Conservation (phyloP, 2,329 filamentous ascomycete species). For the Paramyrothecium sp. region DNA sequence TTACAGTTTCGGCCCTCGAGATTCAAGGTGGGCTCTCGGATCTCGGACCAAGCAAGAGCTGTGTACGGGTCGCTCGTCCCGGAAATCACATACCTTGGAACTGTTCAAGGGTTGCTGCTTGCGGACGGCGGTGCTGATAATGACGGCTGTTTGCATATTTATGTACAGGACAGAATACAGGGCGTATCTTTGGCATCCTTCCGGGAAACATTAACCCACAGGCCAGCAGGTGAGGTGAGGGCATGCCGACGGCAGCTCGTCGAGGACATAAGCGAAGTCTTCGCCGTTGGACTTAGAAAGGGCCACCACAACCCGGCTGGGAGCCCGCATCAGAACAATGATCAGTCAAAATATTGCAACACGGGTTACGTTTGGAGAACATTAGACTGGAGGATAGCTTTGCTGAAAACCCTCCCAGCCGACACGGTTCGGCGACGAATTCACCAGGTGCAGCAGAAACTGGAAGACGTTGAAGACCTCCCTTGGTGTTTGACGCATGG, state of each 20-base stretch:
- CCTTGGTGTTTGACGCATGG: slow-evolving; percentile 61
- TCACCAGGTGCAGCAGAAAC: slow-evolving; percentile 24
- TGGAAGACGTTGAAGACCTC: slow-evolving; percentile 34
- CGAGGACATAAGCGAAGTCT: slow-evolving; percentile 38
- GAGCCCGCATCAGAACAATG: background rate
- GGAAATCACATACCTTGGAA: slow-evolving; percentile 33
- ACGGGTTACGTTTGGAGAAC: slow-evolving; percentile 39
- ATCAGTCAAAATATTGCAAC: slow-evolving; percentile 9
- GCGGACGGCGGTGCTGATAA: background rate
- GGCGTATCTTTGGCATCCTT: slow-evolving; percentile 38
- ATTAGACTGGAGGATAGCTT: slow-evolving; percentile 36
- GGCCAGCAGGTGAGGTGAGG: background rate
- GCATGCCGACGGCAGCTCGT: slow-evolving; percentile 29
- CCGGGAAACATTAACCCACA: slow-evolving; percentile 11
- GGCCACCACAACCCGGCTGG: slow-evolving; percentile 1
- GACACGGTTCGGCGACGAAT: slow-evolving; percentile 26
- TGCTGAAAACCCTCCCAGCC: slow-evolving; percentile 32
- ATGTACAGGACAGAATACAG: slow-evolving; percentile 38
- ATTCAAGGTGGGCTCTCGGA: slow-evolving; percentile 38
- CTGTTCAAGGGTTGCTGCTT: slow-evolving; percentile 16
- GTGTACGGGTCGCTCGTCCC: slow-evolving; percentile 43
- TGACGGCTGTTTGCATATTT: slow-evolving; percentile 28
- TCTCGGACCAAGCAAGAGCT: slow-evolving; percentile 33
- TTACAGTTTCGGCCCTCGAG: slow-evolving; percentile 47
- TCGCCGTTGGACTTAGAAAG: slow-evolving; percentile 34